phyloP scores from a whole-genome alignment of 2,329 filamentous ascomycete species.

The Teratosphaeria destructans region DNA sequence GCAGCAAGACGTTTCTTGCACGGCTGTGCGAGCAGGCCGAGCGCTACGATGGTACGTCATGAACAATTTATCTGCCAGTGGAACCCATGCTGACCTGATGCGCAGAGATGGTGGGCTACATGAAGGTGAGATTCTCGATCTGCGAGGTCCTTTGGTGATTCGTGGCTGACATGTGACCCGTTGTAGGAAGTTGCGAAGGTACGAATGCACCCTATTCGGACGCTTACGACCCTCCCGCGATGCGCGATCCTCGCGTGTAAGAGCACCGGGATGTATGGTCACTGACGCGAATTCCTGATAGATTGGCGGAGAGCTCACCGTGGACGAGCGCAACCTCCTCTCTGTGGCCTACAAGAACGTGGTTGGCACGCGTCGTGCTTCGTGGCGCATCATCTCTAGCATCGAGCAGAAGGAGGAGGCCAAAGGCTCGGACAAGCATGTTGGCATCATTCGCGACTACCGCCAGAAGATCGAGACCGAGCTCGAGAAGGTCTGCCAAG shows the following conservation, averaged over 20 bases:
- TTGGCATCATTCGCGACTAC: conserved; percentile 88
- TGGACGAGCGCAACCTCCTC: conserved; percentile 77
- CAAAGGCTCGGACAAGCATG: conserved; percentile 94
- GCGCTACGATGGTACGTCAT: conserved; percentile 81
- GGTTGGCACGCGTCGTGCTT: conserved; percentile 92
- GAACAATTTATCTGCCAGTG: background rate
- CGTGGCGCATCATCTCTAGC: conserved; percentile 98
- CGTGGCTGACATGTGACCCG: conserved; percentile 24
- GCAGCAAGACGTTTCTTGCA: conserved; percentile 98
- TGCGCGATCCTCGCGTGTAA: conserved; percentile 2
- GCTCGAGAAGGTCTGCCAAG: conserved; percentile 95
- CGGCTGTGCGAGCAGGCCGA: conserved; percentile 99
- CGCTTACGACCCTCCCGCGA: conserved; percentile 1
- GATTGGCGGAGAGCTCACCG: conserved; percentile 57
- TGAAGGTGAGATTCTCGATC: conserved; percentile 58
- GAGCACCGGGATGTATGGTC: background rate
- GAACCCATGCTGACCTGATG: conserved; percentile 3
- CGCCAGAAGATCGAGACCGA: conserved; percentile 96
- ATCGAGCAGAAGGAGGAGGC: conserved; percentile 99
- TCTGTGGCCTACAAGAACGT: conserved; percentile 99
- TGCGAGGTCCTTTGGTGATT: background rate
- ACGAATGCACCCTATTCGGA: conserved; percentile 25
- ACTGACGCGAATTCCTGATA: conserved; percentile 23
- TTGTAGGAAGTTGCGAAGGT: conserved; percentile 85
- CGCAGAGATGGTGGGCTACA: conserved; percentile 92